phyloP scores from a whole-genome alignment of 768 basidiomycete species.

The Zangia roseola region DNA sequence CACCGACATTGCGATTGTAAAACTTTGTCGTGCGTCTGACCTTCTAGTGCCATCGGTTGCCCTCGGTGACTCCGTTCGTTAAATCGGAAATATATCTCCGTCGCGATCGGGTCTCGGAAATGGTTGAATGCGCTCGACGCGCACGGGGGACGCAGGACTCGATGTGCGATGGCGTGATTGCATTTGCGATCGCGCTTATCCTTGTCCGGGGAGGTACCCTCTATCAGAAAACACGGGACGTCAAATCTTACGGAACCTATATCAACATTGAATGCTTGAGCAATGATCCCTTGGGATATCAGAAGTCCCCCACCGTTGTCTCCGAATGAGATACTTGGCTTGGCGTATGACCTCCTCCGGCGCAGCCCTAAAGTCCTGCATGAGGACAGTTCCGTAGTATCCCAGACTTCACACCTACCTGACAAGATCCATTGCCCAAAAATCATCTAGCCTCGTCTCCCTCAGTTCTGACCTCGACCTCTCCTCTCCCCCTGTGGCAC shows the following conservation, averaged over 20 bases:
- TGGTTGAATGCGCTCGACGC: background rate
- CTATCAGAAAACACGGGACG: constrained; percentile 17
- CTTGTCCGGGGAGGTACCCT: constrained; percentile 14
- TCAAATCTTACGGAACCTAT: constrained; percentile 71
- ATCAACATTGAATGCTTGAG: background rate
- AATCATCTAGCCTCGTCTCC: constrained; percentile 65
- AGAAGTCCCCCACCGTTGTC: constrained; percentile 61
- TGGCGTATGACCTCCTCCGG: constrained; percentile 62
- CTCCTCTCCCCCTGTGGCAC: constrained; percentile 4
- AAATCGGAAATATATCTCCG: background rate
- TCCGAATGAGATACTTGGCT: constrained; percentile 61
- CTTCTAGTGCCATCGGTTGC: background rate
- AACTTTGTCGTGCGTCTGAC: background rate
- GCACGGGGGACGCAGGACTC: background rate
- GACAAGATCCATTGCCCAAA: constrained; percentile 71
- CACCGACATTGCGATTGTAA: background rate
- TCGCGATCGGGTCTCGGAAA: background rate
- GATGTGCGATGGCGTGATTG: constrained; percentile 2
- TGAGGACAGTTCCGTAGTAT: background rate
- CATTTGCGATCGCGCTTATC: background rate
- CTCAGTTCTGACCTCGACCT: constrained; percentile 8
- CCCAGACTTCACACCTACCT: constrained; percentile 43
- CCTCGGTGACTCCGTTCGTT: background rate
- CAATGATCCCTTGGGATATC: too few relatives aligned
- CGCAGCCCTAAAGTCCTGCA: constrained; percentile 44